Conservation (phyloP, 352 stramenopile species). For the Phytophthora multivora region DNA sequence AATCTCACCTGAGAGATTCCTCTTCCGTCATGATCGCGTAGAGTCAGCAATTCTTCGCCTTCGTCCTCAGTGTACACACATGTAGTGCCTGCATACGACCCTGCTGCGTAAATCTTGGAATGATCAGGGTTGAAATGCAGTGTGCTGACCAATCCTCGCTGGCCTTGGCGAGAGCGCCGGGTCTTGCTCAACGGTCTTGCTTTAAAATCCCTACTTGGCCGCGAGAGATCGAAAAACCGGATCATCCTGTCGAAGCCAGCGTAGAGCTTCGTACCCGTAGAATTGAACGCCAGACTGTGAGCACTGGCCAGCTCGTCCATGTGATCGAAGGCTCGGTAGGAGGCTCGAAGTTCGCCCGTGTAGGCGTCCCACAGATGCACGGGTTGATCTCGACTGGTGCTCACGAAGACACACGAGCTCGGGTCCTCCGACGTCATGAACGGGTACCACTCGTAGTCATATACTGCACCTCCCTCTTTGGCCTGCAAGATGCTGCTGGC, state of each 20-base stretch:
- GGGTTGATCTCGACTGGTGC: constrained; percentile 84
- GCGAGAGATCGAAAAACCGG: constrained; percentile 79
- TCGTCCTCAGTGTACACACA: constrained; percentile 87
- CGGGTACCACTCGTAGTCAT: constrained; percentile 90
- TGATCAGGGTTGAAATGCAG: constrained; percentile 85
- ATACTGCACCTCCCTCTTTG: constrained; percentile 80
- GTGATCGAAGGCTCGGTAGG: constrained; percentile 85
- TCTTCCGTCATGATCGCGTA: constrained; percentile 73
- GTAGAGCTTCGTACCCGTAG: constrained; percentile 81
- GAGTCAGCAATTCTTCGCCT: constrained; percentile 57
- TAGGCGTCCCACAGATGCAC: constrained; percentile 94
- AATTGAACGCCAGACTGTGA: constrained; percentile 83
- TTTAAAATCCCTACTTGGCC: constrained; percentile 64
- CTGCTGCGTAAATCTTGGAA: constrained; percentile 86
- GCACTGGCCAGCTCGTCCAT: constrained; percentile 85
- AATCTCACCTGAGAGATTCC: constrained; percentile 87
- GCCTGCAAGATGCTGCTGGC: constrained; percentile 50
- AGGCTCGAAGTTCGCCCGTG: constrained; percentile 78
- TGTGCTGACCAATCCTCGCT: constrained; percentile 79
- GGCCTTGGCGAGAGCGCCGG: constrained; percentile 62
- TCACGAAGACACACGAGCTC: constrained; percentile 85
- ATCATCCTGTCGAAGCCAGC: constrained; percentile 86
- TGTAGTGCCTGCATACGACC: constrained; percentile 83
- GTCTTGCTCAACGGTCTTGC: constrained; percentile 66
- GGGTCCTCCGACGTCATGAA: constrained; percentile 83